Base-by-base conservation (phyloP, 352 stramenopile species). In the Phytophthora citrophthora region DNA sequence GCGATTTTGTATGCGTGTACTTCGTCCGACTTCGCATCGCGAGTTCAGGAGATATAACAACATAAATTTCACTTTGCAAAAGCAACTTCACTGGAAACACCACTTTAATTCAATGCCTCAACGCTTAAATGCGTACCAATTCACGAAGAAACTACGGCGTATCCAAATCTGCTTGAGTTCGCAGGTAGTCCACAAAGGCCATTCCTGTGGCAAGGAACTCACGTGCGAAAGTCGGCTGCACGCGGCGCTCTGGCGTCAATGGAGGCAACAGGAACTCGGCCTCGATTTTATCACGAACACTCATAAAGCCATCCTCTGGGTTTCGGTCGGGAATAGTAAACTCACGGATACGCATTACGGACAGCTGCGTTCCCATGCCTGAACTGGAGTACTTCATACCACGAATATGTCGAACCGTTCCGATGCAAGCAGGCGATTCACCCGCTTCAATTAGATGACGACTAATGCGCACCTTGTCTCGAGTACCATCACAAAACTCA, bases 1-100 rank as follows among this genome's bases (percentile, higher is more conserved):
- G 64, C 60, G 83, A 90, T 56, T 92, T 92, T 75, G 81, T 82
- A 29, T 70, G 84, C 26, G 75, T 92, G 20, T 89, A 90, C 62
- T 85, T 78, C 27, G 73, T 92, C 24, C 70, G 76, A 48, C 66
- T 81, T 31, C 75, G 54, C 26, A 57, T 69, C 29, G 60, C 26
- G n/a, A 76, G n/a, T 34, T 48, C 50, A 10, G 54, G 49, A 58
- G 43, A 71, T 10, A 67, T 56, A 66, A 41, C 36, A 47, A 54
- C 34, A 61, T 52, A 66, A 54, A 43, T 53, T 34, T 13, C 20
- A 50, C 16, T 40, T 27, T 54, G 40, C 20, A 48, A 15, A 29
- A 15, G 15, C 51, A 16, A 27, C 38, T 8, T 12, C 46, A 53
- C 20, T 12, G 15, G n/a, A 29, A 16, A 40, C 47, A 3, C 6